These are phyloP conservation scores for Protomyces pachydermus DNA, from an alignment of 1,139 yeast species.

Conservation along the genomic window DNA sequence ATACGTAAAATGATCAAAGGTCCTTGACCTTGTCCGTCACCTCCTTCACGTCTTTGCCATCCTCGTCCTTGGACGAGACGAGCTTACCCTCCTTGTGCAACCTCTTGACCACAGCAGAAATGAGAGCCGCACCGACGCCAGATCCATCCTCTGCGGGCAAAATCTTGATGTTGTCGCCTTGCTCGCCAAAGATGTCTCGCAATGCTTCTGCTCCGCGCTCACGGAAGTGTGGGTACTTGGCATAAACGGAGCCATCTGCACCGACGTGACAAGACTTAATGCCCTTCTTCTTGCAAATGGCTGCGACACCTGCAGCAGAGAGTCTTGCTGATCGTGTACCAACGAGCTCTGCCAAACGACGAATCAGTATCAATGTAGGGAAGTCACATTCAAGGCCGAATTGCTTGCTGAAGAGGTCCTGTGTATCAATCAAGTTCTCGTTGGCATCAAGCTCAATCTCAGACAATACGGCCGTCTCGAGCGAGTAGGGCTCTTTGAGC, in stretches of 20 bases:
- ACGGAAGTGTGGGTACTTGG: constrained; percentile 87
- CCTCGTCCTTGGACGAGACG: background rate
- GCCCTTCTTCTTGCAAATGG: constrained; percentile 82
- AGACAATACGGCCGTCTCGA: constrained; percentile 89
- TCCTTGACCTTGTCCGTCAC: background rate
- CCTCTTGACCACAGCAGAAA: constrained; percentile 56
- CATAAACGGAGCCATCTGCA: constrained; percentile 93
- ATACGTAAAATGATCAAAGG: background rate
- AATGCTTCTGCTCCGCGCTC: constrained; percentile 84
- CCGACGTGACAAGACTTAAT: constrained; percentile 79
- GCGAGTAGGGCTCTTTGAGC: constrained; percentile 56
- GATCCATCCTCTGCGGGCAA: constrained; percentile 97
- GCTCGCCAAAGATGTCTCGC: constrained; percentile 71
- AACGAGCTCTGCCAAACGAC: constrained; percentile 76
- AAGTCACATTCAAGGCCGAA: constrained; percentile 63
- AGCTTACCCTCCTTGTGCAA: constrained; percentile 20
- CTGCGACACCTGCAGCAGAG: constrained; percentile 93
- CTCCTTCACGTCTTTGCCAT: background rate
- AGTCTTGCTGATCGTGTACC: constrained; percentile 92
- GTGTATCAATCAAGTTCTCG: constrained; percentile 75
- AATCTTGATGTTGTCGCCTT: constrained; percentile 70
- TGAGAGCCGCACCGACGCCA: constrained; percentile 97
- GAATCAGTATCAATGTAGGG: constrained; percentile 76
- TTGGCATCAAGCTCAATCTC: constrained; percentile 80
- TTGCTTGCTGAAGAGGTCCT: constrained; percentile 55